Evolutionary conservation across 768 basidiomycete species (phyloP), one percentile per base, ranked within the genome.

Genomic region (Lactifluus echinatus): DNA sequence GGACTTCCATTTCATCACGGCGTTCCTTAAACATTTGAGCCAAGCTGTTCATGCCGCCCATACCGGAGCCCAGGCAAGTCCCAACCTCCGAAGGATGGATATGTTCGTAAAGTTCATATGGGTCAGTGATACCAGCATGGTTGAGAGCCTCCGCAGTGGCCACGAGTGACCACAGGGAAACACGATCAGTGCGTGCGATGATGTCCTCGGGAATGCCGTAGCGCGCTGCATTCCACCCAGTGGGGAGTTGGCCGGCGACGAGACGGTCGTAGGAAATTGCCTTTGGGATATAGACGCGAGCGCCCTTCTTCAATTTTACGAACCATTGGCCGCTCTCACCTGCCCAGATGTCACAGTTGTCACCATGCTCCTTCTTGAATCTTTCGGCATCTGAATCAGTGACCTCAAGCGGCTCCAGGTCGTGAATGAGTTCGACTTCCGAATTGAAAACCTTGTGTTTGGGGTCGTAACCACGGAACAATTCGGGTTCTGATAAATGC

Each of bases 11-110:
- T 76, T 97, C 96, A 67, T 97, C 95, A 39, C 93, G 88, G 61
- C 96, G 87, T 69, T 99, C 96, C 72, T 92, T 96, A 81, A 99
- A 99, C 96, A 99, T 99, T 73, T 89, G 85, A 50, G 85, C 79
- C 74, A 97, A 77, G 67, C 88, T 89, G 57, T 84, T 82, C 62
- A 91, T 83, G 66, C 96, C 96, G 65, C 96, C 96, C 95, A 99
- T 98, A 64, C 96, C 96, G 66, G 91, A 93, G 55, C 96, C 96
- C 59, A 99, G 74, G 55, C 86, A 83, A 2, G 93, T 91, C 57
- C 96, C 96, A 59, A 98, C 88, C 66, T 98, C 93, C 2, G 93
- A 91, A 2, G 96, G 95, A 71, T 99, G 96, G 66, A 99, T 80
- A 68, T 95, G 80, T 72, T 98, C 84, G 78, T 98, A 99, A 2